Conservation (phyloP, 495 filamentous ascomycete species). For the Lasiosphaeria hispida region DNA sequence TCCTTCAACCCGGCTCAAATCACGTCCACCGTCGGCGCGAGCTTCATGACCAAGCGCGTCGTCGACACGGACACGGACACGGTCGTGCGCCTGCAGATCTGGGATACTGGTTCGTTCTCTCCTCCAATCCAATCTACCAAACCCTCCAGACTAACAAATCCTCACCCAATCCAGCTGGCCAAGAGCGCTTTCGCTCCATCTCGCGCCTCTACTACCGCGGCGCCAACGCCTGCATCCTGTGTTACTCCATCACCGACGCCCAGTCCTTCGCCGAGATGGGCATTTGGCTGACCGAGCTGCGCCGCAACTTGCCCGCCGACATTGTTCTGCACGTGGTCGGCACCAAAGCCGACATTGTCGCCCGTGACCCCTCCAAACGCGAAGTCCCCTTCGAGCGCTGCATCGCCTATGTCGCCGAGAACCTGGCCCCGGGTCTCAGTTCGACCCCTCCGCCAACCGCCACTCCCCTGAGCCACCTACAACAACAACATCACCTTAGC, state of each 20-base stretch:
- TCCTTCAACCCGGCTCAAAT: conserved; percentile 68
- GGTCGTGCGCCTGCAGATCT: conserved; percentile 80
- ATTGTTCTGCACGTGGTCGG: conserved; percentile 95
- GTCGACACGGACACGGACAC: conserved; percentile 79
- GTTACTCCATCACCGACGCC: conserved; percentile 89
- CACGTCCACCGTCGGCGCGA: conserved; percentile 85
- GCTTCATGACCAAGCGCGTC: conserved; percentile 90
- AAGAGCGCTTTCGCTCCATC: conserved; percentile 92
- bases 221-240: conserved; percentile 90
- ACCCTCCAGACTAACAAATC: background rate
- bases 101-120: conserved; percentile 64
- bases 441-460: conserved; percentile 66
- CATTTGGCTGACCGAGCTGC: conserved; percentile 79
- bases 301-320: conserved; percentile 64
- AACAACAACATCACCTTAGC: background rate
- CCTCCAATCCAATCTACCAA: background rate
- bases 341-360: conserved; percentile 90
- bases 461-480: conserved; percentile 20
- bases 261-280: conserved; percentile 90
- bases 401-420: conserved; percentile 90
- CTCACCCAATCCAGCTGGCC: conserved; percentile 57
- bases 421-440: conserved; percentile 66
- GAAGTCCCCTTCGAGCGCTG: conserved; percentile 91
- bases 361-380: conserved; percentile 68
- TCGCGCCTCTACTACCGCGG: conserved; percentile 93